Percentiles rank a stretch among this genome's conserved stretches.
Evolutionary conservation across 2,329 filamentous ascomycete species (phyloP).

Genomic region (Sporothrix mexicana): DNA sequence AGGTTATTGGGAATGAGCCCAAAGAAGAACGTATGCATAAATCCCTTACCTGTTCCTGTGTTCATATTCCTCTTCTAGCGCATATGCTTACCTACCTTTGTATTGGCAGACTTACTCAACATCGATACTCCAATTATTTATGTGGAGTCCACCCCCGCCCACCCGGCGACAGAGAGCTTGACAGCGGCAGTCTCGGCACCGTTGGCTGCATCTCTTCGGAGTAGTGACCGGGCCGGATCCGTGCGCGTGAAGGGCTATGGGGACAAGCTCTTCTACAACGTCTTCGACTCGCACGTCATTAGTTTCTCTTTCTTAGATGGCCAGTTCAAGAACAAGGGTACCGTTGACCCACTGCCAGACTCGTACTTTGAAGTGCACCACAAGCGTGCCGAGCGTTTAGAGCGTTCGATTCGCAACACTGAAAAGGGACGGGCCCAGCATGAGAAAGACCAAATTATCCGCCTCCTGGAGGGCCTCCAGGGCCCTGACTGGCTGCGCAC

Average conservation of each 20-base stretch:
- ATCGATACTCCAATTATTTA: constrained; percentile 75
- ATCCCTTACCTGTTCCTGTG: too few relatives aligned
- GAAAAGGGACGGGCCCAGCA: constrained; percentile 70
- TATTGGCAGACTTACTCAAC: constrained; percentile 69
- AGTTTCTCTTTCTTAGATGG: constrained; percentile 61
- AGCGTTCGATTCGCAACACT: constrained; percentile 67
- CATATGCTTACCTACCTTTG: background rate
- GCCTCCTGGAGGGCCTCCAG: constrained; percentile 78
- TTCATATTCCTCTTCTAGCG: background rate
- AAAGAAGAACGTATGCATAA: constrained; percentile 72
- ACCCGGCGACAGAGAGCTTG: constrained; percentile 38
- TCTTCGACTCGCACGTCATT: constrained; percentile 62
- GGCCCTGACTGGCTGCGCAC: constrained; percentile 91
- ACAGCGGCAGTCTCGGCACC: constrained; percentile 38
- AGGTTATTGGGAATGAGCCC: constrained; percentile 84
- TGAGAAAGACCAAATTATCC: constrained; percentile 68
- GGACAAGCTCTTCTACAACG: constrained; percentile 61
- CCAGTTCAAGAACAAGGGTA: constrained; percentile 51
- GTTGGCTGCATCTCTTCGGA: constrained; percentile 10
- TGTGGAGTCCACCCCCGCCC: constrained; percentile 57
- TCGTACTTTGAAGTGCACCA: constrained; percentile 60
- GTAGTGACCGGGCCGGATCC: constrained; percentile 37
- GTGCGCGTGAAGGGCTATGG: constrained; percentile 59
- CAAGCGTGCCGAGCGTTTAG: constrained; percentile 63
- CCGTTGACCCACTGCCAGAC: constrained; percentile 63